A percentile compares a stretch with the other conserved stretches of the same genome.
Conservation (phyloP, 805 yeast species). For the Soucietia sequanensis region DNA sequence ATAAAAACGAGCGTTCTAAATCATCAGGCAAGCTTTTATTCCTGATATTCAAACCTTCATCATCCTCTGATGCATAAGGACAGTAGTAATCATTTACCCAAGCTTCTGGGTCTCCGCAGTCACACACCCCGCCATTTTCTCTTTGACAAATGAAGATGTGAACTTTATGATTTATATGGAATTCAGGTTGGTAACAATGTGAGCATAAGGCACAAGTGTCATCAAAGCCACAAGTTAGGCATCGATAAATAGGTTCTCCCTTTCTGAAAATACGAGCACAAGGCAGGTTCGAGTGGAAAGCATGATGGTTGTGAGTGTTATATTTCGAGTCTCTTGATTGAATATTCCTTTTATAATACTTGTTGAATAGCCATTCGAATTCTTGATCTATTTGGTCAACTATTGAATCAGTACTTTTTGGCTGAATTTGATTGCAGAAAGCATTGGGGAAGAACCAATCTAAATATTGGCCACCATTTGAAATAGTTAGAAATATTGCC, state of each 20-base stretch:
- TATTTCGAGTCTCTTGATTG: slow-evolving; percentile 14
- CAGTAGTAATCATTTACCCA: slow-evolving; percentile 62
- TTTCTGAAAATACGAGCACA: slow-evolving; percentile 70
- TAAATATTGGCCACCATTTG: slow-evolving; percentile 30
- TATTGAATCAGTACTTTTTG: not conserved
- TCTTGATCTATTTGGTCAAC: slow-evolving; percentile 17
- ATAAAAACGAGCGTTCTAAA: slow-evolving; percentile 33
- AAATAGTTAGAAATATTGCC: slow-evolving; percentile 28
- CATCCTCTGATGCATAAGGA: slow-evolving; percentile 22
- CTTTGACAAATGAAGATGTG: slow-evolving; percentile 61
- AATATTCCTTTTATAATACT: slow-evolving; percentile 21
- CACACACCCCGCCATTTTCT: slow-evolving; percentile 79
- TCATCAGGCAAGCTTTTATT: slow-evolving; percentile 40
- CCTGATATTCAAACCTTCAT: slow-evolving; percentile 4
- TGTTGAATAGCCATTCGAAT: slow-evolving; percentile 31
- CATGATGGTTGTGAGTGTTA: slow-evolving; percentile 26
- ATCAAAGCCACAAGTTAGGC: slow-evolving; percentile 73
- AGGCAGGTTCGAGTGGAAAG: slow-evolving; percentile 61
- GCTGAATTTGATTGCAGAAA: slow-evolving; percentile 5
- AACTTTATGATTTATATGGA: slow-evolving; percentile 73
- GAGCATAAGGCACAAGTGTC: slow-evolving; percentile 84
- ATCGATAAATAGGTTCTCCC: slow-evolving; percentile 82
- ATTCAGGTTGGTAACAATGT: slow-evolving; percentile 65
- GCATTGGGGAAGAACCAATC: slow-evolving; percentile 37
- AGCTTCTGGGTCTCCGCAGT: slow-evolving; percentile 88